These are phyloP conservation scores for Phaeotremella skinneri DNA, from an alignment of 768 basidiomycete genomes.

Conservation along the genomic window DNA sequence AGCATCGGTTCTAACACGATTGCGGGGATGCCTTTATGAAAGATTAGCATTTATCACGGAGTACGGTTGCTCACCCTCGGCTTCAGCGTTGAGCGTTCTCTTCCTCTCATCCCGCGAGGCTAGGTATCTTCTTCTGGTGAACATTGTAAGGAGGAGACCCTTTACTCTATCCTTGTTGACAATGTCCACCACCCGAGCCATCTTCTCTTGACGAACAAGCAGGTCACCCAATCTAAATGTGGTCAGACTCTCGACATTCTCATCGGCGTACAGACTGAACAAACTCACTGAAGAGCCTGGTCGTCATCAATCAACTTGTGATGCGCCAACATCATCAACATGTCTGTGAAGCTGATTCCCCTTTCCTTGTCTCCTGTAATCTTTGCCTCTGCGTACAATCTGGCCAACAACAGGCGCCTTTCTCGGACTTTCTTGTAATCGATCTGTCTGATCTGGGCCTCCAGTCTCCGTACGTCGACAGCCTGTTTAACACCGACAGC, in stretches of 20 bases:
- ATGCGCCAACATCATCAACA: constrained; percentile 82
- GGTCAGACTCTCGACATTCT: constrained; percentile 9
- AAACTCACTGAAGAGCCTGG: constrained; percentile 77
- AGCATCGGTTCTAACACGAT: constrained; percentile 45
- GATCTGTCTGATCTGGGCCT: constrained; percentile 61
- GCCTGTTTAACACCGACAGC: constrained; percentile 36
- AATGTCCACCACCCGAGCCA: constrained; percentile 74
- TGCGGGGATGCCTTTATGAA: constrained; percentile 34
- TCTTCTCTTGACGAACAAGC: constrained; percentile 69
- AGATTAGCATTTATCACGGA: neutral
- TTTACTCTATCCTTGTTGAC: constrained; percentile 81
- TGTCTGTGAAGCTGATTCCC: constrained; percentile 86
- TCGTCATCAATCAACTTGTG: constrained; percentile 87
- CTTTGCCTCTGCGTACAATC: constrained; percentile 81
- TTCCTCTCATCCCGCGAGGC: constrained; percentile 23
- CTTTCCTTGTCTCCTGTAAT: constrained; percentile 67
- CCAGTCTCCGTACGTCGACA: constrained; percentile 67
- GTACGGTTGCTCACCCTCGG: constrained; percentile 7
- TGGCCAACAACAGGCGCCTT: constrained; percentile 67
- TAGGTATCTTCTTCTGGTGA: constrained; percentile 67
- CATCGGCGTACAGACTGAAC: neutral
- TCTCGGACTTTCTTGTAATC: constrained; percentile 65
- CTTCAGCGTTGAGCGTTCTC: constrained; percentile 28
- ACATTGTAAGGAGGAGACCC: constrained; percentile 73
- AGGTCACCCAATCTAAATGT: constrained; percentile 71